These are phyloP conservation scores for Haplosporangium gracile DNA, from an alignment of 192 early-diverging fungal species.

Conservation along the genomic window DNA sequence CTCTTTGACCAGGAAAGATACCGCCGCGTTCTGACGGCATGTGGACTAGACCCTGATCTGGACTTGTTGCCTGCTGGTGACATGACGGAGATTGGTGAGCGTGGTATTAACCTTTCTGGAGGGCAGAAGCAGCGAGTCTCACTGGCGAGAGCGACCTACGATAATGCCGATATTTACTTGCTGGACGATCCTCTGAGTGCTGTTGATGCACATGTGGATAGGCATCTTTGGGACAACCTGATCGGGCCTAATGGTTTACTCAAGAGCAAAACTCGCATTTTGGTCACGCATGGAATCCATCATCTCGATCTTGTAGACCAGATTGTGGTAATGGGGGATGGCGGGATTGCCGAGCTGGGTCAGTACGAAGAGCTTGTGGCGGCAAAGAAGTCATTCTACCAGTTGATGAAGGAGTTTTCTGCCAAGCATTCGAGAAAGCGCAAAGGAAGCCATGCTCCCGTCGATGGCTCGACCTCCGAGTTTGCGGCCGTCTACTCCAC, in stretches of 20 bases:
- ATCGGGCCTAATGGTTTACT: constrained; percentile 87
- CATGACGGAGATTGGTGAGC: constrained; percentile 90
- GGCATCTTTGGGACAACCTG: constrained; percentile 83
- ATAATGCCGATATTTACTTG: constrained; percentile 73
- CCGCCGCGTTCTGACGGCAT: constrained; percentile 74
- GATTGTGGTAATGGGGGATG: constrained; percentile 78
- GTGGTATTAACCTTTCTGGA: constrained; percentile 90
- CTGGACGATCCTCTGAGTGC: constrained; percentile 68
- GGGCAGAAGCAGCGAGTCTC: constrained; percentile 85
- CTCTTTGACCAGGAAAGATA: constrained; percentile 75
- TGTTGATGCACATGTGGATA: constrained; percentile 72
- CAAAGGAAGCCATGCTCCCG: constrained; percentile 12
- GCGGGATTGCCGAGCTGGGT: constrained; percentile 75
- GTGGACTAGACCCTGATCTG: constrained; percentile 86
- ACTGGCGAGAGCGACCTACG: constrained; percentile 82
- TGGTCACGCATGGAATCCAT: constrained; percentile 86
- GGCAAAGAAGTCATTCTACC: constrained; percentile 65
- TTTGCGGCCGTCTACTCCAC: not conserved
- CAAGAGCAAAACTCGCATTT: constrained; percentile 77
- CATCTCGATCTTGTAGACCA: constrained; percentile 74
- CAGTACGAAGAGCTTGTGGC: constrained; percentile 73
- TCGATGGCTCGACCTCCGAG: not conserved
- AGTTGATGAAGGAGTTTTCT: constrained; percentile 79
- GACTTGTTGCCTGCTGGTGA: constrained; percentile 88
- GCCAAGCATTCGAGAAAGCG: constrained; percentile 49